A percentile compares a stretch with the other conserved stretches of the same genome.
Evolutionary conservation across 192 early-diverging fungal species (phyloP).

Genomic region (Mortierella hygrophila): DNA sequence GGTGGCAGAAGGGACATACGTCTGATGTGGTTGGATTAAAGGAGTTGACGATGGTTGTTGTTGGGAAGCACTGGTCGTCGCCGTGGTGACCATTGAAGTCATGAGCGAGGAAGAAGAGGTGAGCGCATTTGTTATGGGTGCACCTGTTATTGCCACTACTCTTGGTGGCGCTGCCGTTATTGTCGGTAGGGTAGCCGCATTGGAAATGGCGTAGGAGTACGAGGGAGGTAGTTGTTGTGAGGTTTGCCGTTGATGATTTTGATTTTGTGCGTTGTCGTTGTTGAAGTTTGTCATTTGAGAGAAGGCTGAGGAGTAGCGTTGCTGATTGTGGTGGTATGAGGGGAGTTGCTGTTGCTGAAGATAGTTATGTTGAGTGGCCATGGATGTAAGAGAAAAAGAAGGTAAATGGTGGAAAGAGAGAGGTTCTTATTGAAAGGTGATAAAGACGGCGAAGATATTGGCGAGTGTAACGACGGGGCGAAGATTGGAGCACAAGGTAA

Average conservation of each 20-base stretch:
- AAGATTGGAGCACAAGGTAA: not conserved
- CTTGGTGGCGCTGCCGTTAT: not conserved
- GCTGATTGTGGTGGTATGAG: not conserved
- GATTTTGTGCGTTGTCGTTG: not conserved
- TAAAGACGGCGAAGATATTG: not conserved
- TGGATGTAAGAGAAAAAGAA: not conserved
- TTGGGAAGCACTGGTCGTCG: not conserved
- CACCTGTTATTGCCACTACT: not conserved
- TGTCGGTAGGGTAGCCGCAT: not conserved
- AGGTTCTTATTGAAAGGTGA: not conserved
- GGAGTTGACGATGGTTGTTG: not conserved
- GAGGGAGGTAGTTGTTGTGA: constrained; percentile 2
- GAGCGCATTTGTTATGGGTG: not conserved
- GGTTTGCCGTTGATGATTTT: not conserved
- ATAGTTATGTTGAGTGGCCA: not conserved
- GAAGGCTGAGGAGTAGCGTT: too few relatives aligned
- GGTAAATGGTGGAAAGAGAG: not conserved
- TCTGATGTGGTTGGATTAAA: not conserved
- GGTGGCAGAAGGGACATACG: not conserved
- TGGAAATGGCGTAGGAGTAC: not conserved
- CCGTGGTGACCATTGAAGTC: constrained; percentile 8
- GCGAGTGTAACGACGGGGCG: constrained; percentile 2
- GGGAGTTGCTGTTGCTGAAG: constrained; percentile 4
- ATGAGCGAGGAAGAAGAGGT: not conserved
- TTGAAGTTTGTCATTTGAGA: not conserved